Evolutionary conservation across 2,329 filamentous ascomycete genomes (phyloP), one percentile per base, ranked within the genome.

Genomic region (Phaeosphaeria sp.): DNA sequence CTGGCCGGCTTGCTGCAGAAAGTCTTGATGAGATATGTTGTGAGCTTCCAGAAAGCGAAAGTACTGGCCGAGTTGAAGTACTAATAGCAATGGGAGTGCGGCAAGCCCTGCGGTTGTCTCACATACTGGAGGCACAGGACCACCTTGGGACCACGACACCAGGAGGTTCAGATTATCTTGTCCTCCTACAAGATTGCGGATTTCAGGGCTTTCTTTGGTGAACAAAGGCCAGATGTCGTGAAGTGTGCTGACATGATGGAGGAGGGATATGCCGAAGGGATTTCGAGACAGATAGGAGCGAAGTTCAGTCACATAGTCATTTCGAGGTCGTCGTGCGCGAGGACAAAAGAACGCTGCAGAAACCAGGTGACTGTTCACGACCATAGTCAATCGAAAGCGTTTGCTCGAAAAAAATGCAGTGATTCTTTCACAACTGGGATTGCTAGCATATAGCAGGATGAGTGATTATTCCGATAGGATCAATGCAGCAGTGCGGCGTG

Each of bases 41-140:
- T 55, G 21, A 42, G 52, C 15, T 21, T 63, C 54, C 13, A 69
- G 56, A 46, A 56, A 64, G 27, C 65, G 65, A 51, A 69, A 68
- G 47, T 69, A 69, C 23, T 69, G 66, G 42, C 60, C 56, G 17
- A 58, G 54, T 30, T 69, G 66, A n/a, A 69, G 62, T 33, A 66
- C 43, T 11, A 59, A 53, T 43, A 69, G 46, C 18, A 69, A 49
- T 6, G 66, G 66, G n/a, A 69, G 55, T 3, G 62, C 49, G 17
- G 67, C 21, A 43, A 63, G 17, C 6, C 36, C 36, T 39, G 36
- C 36, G 15, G 15, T n/a, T 17, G 36, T 39, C 36, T 39, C 36
- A 39, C 36, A 39, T n/a, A 39, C 36, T 39, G 36, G 36, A 17
- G 36, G 36, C 17, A 39, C 36, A n/a, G 36, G 36, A n/a, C 36